Base-by-base conservation (phyloP, 768 basidiomycete species). In the Rhizopogon vinicolor region DNA sequence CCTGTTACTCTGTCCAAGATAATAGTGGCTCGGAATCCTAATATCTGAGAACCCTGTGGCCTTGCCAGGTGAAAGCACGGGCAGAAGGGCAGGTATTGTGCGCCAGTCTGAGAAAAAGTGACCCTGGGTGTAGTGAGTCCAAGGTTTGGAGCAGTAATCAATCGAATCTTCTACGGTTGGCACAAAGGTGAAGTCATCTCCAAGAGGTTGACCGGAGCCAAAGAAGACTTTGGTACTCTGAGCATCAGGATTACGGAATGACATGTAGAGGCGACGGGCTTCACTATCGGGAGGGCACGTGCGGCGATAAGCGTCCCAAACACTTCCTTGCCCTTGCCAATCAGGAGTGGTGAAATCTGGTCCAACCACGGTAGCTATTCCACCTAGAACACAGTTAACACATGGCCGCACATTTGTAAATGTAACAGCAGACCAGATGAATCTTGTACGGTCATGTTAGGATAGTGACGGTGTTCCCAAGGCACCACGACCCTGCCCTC, bases 51-150 rank as follows among this genome's bases (percentile, higher is more conserved):
- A 98, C 0, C 97, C 93, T 41, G 76, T 75, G 0, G 88, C 86
- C 64, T 89, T 93, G 0, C 93, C 91, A 2, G 96, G 94, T 2
- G 93, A 94, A 72, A 99, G 90, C 29, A 99, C 83, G 7, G 97
- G 97, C 69, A 91, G 95, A n/a, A 96, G 77, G 1, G 83, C 83
- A 10, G 89, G 83, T 55, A 98, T 86, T 0, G 88, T 89, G 19
- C 95, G 78, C 91, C 93, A 97, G 70, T 99, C 96, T 16, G 91
- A 92, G 81, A 97, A 98, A 72, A 97, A 98, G 71, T 93, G 94
- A 10, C 95, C 94, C 66, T 98, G 97, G 29, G 80, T 79, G 64
- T 89, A 86, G 61, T 88, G 93, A 18, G 89, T 86, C 73, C 91
- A 88, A 0, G 96, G 93, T 35, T 83, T 75, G 33, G 73, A 64